Conservation (phyloP, 2,329 filamentous ascomycete genomes). For the Sphaerulina musiva region DNA sequence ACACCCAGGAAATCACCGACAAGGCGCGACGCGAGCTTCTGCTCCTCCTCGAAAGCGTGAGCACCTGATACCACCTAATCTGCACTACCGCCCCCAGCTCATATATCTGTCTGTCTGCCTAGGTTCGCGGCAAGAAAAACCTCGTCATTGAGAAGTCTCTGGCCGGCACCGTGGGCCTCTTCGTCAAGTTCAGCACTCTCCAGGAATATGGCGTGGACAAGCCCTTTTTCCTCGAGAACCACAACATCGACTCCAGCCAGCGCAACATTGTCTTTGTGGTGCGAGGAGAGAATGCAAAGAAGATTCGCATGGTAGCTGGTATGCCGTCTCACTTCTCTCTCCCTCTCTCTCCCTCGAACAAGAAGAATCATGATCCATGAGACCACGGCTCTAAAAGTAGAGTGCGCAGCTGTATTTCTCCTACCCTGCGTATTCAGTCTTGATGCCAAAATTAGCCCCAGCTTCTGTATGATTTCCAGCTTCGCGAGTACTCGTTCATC, state of each 20-base stretch:
- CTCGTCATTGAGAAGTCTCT: constrained; percentile 86
- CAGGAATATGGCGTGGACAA: constrained; percentile 98
- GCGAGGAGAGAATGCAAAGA: constrained; percentile 77
- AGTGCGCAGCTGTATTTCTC: constrained; percentile 47
- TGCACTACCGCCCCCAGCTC: constrained; percentile 7
- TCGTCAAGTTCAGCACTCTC: constrained; percentile 90
- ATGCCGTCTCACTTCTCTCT: constrained; percentile 30
- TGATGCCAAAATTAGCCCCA: constrained; percentile 32
- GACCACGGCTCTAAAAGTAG: constrained; percentile 53
- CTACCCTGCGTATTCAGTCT: constrained; percentile 49
- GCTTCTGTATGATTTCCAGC: constrained; percentile 22
- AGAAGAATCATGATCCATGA: background rate
- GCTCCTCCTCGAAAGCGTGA: constrained; percentile 87
- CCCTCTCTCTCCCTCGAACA: background rate
- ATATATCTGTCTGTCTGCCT: constrained; percentile 11
- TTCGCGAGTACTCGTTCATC: constrained; percentile 19
- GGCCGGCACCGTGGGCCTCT: constrained; percentile 79
- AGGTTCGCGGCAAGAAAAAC: constrained; percentile 99
- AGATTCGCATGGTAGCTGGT: constrained; percentile 85
- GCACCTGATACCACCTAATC: constrained; percentile 41
- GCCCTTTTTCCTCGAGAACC: constrained; percentile 93
- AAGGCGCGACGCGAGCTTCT: constrained; percentile 84
- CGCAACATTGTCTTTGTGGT: constrained; percentile 92
- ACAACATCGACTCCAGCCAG: constrained; percentile 89
- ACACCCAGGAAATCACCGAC: constrained; percentile 67